Conservation (phyloP, 495 filamentous ascomycete genomes). For the Massariosphaeria phaeospora region DNA sequence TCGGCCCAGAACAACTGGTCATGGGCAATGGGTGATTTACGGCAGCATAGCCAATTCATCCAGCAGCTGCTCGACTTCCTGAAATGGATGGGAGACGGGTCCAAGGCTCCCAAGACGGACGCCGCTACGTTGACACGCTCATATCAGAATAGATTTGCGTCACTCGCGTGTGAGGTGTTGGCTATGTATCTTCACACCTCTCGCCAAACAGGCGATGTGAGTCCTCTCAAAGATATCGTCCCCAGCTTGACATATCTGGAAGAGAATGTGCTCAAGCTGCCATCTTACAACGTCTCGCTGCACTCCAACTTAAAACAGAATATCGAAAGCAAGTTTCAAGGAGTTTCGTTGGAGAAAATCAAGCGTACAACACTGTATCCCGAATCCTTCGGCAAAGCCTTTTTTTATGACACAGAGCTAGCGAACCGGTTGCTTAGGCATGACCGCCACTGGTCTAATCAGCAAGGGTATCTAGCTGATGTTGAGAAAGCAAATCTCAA, state of each 20-base stretch:
- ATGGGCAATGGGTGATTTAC: constrained; percentile 74
- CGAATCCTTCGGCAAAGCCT: constrained; percentile 61
- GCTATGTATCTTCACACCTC: constrained; percentile 85
- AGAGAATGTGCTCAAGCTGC: constrained; percentile 64
- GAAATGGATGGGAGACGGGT: constrained; percentile 48
- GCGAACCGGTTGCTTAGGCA: constrained; percentile 69
- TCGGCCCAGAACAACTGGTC: constrained; percentile 87
- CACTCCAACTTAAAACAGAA: constrained; percentile 82
- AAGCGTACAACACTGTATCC: constrained; percentile 64
- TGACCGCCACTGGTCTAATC: constrained; percentile 70
- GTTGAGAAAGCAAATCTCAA: constrained; percentile 84
- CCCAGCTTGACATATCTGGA: constrained; percentile 71
- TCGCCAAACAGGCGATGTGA: constrained; percentile 63
- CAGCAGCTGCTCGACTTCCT: constrained; percentile 62
- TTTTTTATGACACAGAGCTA: constrained; percentile 73
- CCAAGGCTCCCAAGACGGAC: constrained; percentile 39
- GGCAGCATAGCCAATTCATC: constrained; percentile 68
- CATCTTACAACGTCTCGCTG: constrained; percentile 76
- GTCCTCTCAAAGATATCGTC: constrained; percentile 63
- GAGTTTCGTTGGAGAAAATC: constrained; percentile 66
- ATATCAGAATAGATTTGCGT: constrained; percentile 65
- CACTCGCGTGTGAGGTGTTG: constrained; percentile 77
- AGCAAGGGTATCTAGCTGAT: constrained; percentile 71
- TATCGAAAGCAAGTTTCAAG: constrained; percentile 68
- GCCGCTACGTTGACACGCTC: constrained; percentile 45